Base-by-base conservation (phyloP, 2,329 filamentous ascomycete species). In the Penicillium sp. region DNA sequence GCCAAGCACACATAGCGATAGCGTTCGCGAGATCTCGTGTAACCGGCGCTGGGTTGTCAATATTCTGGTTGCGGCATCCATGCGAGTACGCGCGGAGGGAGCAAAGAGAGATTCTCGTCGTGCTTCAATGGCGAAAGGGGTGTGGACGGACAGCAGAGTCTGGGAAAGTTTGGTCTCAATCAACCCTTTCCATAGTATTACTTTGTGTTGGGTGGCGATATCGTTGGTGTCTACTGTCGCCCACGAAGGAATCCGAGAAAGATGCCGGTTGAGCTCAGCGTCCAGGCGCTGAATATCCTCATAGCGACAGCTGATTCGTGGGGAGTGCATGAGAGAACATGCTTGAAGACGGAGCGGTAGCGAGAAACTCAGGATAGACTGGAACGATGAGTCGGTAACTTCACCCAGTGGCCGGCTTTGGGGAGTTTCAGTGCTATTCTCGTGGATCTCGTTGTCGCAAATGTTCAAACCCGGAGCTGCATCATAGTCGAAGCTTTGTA, bases 381-480 rank as follows among this genome's bases (percentile, higher is more conserved):
- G 71, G 50, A 73, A 77, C 0, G 72, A 73, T 5, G 67, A 71
- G 53, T 75, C 73, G 4, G 75, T 76, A 14, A 69, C 57, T n/a
- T 71, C 66, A n/a, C 58, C 52, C 11, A 68, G n/a, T 4, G 70
- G 67, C 4, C 65, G 65, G 10, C 64, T 62, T n/a, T 56, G 48
- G 0, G 74, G 75, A 19, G 65, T 48, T 19, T 72, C 69, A 0
- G 62, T 68, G 17, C 57, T 69, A n/a, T 36, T 55, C 48, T 71
- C 69, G n/a, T 70, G 66, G 17, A 84, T 70, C 9, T 79, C 77
- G 30, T 79, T 75, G 55, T 84, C 80, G 30, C 78, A 74, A 17
- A 83, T 66, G 56, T 84, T 83, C 22, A 74, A 67, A 1, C 82
- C 80, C 5, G 77, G 67, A 9, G 73, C 70, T 4, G 75, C 76